These are phyloP conservation scores for Choanephora cucurbitarum DNA, from an alignment of 371 early-diverging fungal genomes.

Conservation along the genomic window DNA sequence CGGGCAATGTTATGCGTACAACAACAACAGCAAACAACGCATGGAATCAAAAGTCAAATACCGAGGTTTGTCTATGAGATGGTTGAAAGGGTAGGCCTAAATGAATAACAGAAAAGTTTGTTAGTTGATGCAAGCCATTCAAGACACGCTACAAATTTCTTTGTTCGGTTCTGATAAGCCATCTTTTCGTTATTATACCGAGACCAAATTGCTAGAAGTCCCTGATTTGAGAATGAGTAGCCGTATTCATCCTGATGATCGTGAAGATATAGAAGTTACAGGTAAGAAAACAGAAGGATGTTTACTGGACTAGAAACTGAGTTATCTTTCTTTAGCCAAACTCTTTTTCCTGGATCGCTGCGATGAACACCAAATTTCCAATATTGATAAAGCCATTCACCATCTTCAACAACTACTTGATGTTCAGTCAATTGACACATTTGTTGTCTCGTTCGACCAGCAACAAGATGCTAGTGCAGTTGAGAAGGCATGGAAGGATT, in stretches of 20 bases:
- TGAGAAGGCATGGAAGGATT: slow-evolving; percentile 39
- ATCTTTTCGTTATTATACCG: slow-evolving; percentile 33
- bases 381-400: slow-evolving; percentile 35
- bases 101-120: neutral
- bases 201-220: slow-evolving; percentile 35
- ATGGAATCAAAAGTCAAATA: slow-evolving; percentile 50
- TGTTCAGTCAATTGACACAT: slow-evolving; percentile 49
- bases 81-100: too few species aligned
- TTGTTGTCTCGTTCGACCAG: slow-evolving; percentile 44
- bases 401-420: slow-evolving; percentile 44
- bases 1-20: slow-evolving; percentile 59
- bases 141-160: slow-evolving; percentile 50
- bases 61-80: slow-evolving; percentile 41
- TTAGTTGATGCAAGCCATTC: slow-evolving; percentile 52
- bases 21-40: slow-evolving; percentile 37
- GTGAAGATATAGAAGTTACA: slow-evolving; percentile 57
- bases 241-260: slow-evolving; percentile 43
- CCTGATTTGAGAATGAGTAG: slow-evolving; percentile 47
- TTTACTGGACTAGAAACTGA: neutral
- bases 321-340: slow-evolving; percentile 39
- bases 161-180: slow-evolving; percentile 27
- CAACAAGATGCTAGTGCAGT: slow-evolving; percentile 20
- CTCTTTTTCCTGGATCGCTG: slow-evolving; percentile 40
- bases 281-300: slow-evolving; percentile 32
- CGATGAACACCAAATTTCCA: slow-evolving; percentile 24